These are phyloP conservation scores for Colletotrichum sp. DNA, from an alignment of 2,329 filamentous ascomycete species.

Conservation along the genomic window DNA sequence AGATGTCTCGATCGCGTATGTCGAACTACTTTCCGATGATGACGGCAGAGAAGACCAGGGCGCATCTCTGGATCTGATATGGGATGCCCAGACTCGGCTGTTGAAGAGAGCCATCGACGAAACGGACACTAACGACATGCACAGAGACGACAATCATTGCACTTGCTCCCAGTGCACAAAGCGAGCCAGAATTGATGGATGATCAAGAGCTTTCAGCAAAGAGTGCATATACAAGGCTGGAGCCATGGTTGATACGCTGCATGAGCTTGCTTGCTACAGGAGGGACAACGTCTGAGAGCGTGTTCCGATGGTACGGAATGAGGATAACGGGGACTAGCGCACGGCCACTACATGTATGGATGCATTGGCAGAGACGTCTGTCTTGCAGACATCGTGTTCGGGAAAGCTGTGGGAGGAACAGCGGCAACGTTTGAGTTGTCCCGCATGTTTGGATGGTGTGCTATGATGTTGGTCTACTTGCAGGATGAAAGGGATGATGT, in stretches of 20 bases:
- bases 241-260: not conserved
- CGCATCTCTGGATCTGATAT: not conserved
- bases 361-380: not conserved
- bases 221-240: not conserved
- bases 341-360: not conserved
- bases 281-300: not conserved
- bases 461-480: not conserved
- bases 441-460: not conserved
- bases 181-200: not conserved
- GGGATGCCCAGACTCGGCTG: not conserved
- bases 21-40: not conserved
- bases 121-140: not conserved
- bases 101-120: not conserved
- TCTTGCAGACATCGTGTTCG: not conserved
- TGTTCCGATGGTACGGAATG: not conserved
- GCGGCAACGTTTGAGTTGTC: not conserved
- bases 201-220: not conserved
- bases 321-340: not conserved
- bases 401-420: not conserved
- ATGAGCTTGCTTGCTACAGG: not conserved
- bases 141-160: not conserved
- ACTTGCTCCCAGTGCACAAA: not conserved
- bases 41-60: not conserved
- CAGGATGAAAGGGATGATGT: not conserved
- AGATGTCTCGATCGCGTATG: not conserved